Conservation (phyloP, 257 asterid species). For the Coffea eugenioides region DNA sequence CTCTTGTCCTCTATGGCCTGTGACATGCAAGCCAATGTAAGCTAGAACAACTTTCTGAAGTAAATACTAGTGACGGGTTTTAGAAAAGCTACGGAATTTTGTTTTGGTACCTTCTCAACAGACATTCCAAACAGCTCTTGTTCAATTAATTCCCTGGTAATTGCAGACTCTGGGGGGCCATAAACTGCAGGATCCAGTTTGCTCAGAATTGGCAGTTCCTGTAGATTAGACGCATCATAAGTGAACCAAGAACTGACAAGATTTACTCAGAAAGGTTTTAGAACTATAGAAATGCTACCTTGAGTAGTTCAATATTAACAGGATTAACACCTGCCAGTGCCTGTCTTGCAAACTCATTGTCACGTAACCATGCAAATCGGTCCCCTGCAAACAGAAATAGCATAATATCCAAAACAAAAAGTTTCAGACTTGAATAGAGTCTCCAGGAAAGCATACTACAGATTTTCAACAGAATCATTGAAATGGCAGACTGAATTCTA, state of each 20-base stretch:
- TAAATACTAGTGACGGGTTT: neutral
- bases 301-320: conserved; percentile 64
- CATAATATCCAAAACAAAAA: neutral
- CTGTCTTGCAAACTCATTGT: conserved; percentile 90
- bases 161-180: conserved; percentile 80
- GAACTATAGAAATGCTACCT: conserved; percentile 40
- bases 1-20: conserved; percentile 70
- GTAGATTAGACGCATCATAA: conserved; percentile 19
- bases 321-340: conserved; percentile 82
- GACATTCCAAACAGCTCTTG: conserved; percentile 59
- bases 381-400: conserved; percentile 47
- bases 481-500: neutral
- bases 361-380: conserved; percentile 84
- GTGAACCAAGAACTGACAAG: conserved; percentile 6
- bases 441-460: neutral
- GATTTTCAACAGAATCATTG: neutral
- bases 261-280: neutral
- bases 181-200: conserved; percentile 70
- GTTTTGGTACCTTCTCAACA: conserved; percentile 57
- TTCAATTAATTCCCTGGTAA: conserved; percentile 62
- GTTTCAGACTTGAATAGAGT: conserved; percentile 3
- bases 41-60: neutral
- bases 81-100: neutral
- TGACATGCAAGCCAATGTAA: neutral
- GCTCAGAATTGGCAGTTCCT: conserved; percentile 84